Conservation (phyloP, 1,284 basidiomycete species). For the Grifola frondosa region DNA sequence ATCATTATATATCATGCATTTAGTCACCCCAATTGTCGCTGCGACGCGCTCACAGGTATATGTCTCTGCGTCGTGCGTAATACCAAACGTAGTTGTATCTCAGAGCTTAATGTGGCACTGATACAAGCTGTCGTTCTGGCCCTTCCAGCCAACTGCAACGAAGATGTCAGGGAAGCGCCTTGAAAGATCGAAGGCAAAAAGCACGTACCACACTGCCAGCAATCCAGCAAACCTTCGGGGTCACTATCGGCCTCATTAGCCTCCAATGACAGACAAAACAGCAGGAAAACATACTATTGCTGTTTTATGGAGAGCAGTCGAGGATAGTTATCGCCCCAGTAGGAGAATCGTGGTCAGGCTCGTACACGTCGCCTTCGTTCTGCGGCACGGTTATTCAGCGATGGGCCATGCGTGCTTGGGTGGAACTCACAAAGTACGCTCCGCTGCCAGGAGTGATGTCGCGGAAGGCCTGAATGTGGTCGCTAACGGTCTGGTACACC, state of each 20-base stretch:
- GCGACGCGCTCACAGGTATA: too few relatives aligned
- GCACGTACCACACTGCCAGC: constrained; percentile 6
- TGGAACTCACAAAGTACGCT: constrained; percentile 43
- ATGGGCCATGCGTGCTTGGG: background rate
- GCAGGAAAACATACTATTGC: constrained; percentile 45
- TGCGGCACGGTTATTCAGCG: constrained; percentile 21
- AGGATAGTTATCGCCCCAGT: constrained; percentile 54
- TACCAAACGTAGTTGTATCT: too few relatives aligned
- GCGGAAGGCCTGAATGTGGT: constrained; percentile 39
- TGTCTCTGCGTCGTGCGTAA: too few relatives aligned
- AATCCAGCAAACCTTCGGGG: constrained; percentile 4
- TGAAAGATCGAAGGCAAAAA: background rate
- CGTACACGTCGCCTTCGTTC: constrained; percentile 59
- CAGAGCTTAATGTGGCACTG: constrained; percentile 1
- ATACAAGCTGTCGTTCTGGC: background rate
- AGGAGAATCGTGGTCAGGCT: constrained; percentile 48
- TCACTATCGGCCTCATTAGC: too few relatives aligned
- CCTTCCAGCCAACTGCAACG: constrained; percentile 5
- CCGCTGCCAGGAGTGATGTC: constrained; percentile 45
- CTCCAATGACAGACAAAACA: background rate
- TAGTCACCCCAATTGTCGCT: too few relatives aligned
- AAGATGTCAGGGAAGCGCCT: background rate
- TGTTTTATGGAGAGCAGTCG: constrained; percentile 48
- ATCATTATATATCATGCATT: too few relatives aligned
- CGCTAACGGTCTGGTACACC: constrained; percentile 34